Base-by-base conservation (phyloP, 2,329 filamentous ascomycete species). In the Fusarium odoratissimum region DNA sequence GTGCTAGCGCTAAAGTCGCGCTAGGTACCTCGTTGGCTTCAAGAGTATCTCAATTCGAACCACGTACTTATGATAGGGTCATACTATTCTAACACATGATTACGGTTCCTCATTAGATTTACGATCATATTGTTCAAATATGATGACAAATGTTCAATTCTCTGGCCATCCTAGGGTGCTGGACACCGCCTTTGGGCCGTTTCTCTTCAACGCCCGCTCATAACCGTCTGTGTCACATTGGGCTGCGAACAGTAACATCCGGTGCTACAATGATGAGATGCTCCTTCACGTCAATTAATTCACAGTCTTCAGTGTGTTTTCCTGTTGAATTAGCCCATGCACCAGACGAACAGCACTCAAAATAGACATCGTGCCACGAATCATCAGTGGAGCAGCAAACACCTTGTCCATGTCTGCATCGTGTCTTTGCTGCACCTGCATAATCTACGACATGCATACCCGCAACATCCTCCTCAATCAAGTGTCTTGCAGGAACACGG, bases 391-490 rank as follows among this genome's bases (percentile, higher is more conserved):
- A 46, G 30, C 40, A n/a, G 7, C 8, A 35, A 57, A 25, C n/a
- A 30, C 54, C 54, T n/a, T 57, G 54, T 35, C 54, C 40, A 37
- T 37, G 49, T 51, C 41, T 8, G 52, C 54, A 57, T 57, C 52
- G n/a, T 57, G 54, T 57, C 54, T 45, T 46, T 57, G 13, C 52
- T 25, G 54, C 54, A 57, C 23, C 40, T 57, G 54, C 54, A 57
- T 57, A 57, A 57, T 57, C 54, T 57, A 28, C 54, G 41, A 46
- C 54, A 57, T 57, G 54, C 54, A 57, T 57, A 57, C 54, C 54
- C 40, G 54, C 30, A 56, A 17, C 31, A 23, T 35, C 40, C 25
- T 57, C 23, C 30, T 35, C 5, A 46, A n/a, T 52, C 40, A n/a
- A 57, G 40, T 57, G 54, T 57, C 54, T 57, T 57, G 54, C 54